phyloP scores from a whole-genome alignment of 306 rosid genomes.

The Lathyrus sativus region DNA sequence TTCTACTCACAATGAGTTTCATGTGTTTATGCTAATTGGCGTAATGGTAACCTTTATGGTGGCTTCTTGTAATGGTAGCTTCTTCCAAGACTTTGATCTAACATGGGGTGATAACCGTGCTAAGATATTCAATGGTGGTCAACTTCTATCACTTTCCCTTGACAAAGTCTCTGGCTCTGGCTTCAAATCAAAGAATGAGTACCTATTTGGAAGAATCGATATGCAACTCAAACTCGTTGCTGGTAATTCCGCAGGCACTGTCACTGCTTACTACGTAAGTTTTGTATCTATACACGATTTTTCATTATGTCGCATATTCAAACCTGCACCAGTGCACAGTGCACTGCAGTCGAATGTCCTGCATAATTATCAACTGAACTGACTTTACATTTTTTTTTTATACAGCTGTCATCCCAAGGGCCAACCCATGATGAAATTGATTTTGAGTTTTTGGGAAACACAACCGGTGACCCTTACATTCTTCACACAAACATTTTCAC shows the following conservation, averaged over 20 bases:
- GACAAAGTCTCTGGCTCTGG: slow-evolving; percentile 87
- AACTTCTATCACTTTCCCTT: slow-evolving; percentile 65
- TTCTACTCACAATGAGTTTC: slow-evolving; percentile 31
- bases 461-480: slow-evolving; percentile 53
- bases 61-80: slow-evolving; percentile 52
- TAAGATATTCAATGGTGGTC: slow-evolving; percentile 60
- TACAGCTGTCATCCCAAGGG: slow-evolving; percentile 76
- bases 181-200: slow-evolving; percentile 66
- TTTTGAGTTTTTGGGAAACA: slow-evolving; percentile 55
- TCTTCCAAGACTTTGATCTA: slow-evolving; percentile 63
- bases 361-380: too few species aligned
- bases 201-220: slow-evolving; percentile 68
- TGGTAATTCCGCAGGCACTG: slow-evolving; percentile 89
- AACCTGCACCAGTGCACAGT: too few species aligned
- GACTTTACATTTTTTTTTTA: background rate
- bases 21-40: slow-evolving; percentile 34
- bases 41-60: slow-evolving; percentile 47
- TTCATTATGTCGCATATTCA: background rate
- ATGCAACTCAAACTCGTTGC: slow-evolving; percentile 76
- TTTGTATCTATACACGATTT: background rate
- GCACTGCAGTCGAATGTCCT: too few species aligned
- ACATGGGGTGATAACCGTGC: slow-evolving; percentile 71
- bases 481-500: slow-evolving; percentile 53
- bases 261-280: slow-evolving; percentile 76
- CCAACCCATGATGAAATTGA: slow-evolving; percentile 57